These are phyloP conservation scores for Cercospora zeae-maydis DNA, from an alignment of 2,329 filamentous ascomycete genomes.

Conservation along the genomic window DNA sequence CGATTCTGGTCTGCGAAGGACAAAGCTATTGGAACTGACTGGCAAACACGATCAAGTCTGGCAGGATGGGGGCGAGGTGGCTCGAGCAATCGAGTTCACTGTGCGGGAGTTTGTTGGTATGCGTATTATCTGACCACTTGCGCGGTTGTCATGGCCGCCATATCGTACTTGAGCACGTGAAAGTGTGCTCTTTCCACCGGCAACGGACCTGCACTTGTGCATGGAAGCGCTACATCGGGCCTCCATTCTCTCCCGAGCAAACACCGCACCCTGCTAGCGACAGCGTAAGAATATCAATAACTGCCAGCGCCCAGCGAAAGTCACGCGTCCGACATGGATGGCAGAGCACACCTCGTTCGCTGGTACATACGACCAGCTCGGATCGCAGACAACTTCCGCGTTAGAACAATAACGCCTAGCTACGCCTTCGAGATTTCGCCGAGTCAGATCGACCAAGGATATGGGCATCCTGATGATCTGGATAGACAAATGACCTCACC, in stretches of 20 bases:
- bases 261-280: neutral
- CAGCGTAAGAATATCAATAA: neutral
- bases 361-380: neutral
- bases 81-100: constrained; percentile 37
- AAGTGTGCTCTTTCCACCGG: neutral
- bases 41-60: constrained; percentile 64
- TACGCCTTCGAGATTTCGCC: neutral
- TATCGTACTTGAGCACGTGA: neutral
- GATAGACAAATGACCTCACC: neutral
- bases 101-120: constrained; percentile 23
- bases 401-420: neutral
- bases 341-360: neutral
- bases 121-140: constrained; percentile 1
- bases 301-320: neutral
- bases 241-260: neutral
- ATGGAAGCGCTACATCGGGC: neutral
- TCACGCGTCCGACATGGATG: neutral
- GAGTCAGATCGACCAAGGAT: neutral
- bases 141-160: neutral
- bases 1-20: constrained; percentile 31
- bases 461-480: neutral
- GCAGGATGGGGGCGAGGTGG: constrained; percentile 57
- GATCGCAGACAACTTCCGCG: neutral
- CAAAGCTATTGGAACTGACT: constrained; percentile 47
- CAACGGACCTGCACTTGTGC: neutral